Conservation (phyloP, 2,329 filamentous ascomycete species). For the Alternaria rosae region DNA sequence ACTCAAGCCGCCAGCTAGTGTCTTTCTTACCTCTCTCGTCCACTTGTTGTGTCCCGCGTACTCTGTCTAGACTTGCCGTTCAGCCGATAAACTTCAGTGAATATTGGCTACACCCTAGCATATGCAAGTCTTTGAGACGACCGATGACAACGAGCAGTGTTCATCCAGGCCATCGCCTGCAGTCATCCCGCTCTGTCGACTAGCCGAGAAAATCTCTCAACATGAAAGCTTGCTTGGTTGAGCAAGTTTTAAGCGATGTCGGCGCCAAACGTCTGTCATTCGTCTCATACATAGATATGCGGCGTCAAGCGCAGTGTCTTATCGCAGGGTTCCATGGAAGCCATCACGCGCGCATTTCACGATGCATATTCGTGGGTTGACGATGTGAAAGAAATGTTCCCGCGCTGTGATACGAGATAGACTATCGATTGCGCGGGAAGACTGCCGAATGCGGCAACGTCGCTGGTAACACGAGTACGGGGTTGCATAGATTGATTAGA, state of each 20-base stretch:
- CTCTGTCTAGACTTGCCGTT: neutral
- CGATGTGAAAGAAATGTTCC: neutral
- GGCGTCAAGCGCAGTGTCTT: neutral
- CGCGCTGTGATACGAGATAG: slow-evolving; percentile 9
- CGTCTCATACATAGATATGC: neutral
- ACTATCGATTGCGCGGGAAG: slow-evolving; percentile 13
- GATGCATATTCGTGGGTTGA: neutral
- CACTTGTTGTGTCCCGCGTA: neutral
- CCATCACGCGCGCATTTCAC: neutral
- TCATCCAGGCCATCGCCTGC: neutral
- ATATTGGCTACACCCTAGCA: neutral
- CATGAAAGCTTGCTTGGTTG: neutral
- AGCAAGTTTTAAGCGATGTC: neutral
- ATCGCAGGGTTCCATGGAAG: neutral
- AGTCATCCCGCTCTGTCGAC: neutral
- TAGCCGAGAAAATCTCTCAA: neutral
- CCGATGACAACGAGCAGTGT: neutral
- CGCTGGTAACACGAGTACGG: slow-evolving; percentile 1
- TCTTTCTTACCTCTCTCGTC: neutral
- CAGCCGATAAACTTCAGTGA: neutral
- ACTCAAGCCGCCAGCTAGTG: neutral
- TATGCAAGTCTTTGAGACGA: neutral
- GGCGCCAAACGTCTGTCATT: neutral
- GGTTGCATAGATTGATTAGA: slow-evolving; percentile 2
- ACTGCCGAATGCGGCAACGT: slow-evolving; percentile 3